Conservation (phyloP, 306 rosid genomes). For the Begonia peltatifolia region DNA sequence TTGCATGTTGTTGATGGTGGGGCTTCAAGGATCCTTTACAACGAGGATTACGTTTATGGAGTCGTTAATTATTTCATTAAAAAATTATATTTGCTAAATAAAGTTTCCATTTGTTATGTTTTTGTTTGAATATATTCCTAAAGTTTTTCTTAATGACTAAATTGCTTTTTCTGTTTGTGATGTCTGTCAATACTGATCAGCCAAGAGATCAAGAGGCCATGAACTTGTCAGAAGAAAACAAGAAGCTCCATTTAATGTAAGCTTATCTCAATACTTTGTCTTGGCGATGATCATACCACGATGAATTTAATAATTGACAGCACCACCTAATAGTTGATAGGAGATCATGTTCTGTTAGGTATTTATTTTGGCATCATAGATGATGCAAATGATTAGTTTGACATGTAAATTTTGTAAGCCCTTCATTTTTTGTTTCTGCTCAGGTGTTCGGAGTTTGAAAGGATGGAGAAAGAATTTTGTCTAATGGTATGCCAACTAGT, state of each 20-base stretch:
- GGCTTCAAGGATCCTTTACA: too few relatives aligned
- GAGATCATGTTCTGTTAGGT: too few relatives aligned
- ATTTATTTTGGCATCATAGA: neutral
- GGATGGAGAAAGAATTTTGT: conserved; percentile 35
- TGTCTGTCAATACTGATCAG: conserved; percentile 16
- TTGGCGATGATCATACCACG: too few relatives aligned
- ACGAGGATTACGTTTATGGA: too few relatives aligned
- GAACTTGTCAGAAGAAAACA: conserved; percentile 39
- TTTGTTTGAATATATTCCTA: neutral
- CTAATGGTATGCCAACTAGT: conserved; percentile 39
- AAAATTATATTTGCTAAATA: too few relatives aligned
- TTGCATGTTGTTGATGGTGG: too few relatives aligned
- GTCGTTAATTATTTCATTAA: too few relatives aligned
- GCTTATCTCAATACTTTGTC: conserved; percentile 4
- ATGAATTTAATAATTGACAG: too few relatives aligned
- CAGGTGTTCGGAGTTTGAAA: conserved; percentile 51
- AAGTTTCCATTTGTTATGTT: too few relatives aligned
- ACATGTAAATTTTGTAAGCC: conserved; percentile 4
- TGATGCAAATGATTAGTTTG: neutral
- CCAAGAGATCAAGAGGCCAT: conserved; percentile 26
- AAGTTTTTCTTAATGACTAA: neutral
- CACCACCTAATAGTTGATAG: too few relatives aligned
- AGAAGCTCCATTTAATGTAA: conserved; percentile 49
- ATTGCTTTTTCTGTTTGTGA: conserved; percentile 10
- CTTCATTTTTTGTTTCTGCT: conserved; percentile 6